Conservation (phyloP, 2,329 filamentous ascomycete genomes). For the Neofusicoccum laricinum region DNA sequence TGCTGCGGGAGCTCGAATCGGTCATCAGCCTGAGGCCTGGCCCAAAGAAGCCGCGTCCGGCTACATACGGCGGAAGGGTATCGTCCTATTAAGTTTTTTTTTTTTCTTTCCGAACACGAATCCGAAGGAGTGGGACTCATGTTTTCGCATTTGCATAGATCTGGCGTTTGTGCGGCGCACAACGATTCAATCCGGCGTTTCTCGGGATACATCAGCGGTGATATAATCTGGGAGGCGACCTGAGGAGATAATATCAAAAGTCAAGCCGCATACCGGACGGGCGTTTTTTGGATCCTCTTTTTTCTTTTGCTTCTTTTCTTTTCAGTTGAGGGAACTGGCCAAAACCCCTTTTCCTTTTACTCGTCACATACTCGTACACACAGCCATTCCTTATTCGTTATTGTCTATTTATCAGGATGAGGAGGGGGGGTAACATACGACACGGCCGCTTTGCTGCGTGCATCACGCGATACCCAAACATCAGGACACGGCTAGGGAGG, state of each 20-base stretch:
- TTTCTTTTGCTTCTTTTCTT: neutral
- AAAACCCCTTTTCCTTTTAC: neutral
- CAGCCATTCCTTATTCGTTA: neutral
- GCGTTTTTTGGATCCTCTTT: neutral
- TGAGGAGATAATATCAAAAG: slow-evolving; percentile 12
- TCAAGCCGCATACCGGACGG: neutral
- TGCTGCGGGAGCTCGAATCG: slow-evolving; percentile 90
- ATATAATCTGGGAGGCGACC: slow-evolving; percentile 1
- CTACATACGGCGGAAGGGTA: slow-evolving; percentile 15
- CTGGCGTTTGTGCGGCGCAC: slow-evolving; percentile 10
- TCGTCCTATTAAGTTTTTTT: slow-evolving; percentile 5
- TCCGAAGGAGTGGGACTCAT: slow-evolving; percentile 1
- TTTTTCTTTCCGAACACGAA: neutral
- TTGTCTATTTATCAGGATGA: neutral
- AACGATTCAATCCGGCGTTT: slow-evolving; percentile 12
- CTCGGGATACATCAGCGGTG: slow-evolving; percentile 8
- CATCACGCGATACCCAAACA: neutral
- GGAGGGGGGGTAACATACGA: neutral
- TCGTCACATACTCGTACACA: neutral
- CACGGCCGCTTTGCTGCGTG: neutral
- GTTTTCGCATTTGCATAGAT: slow-evolving; percentile 14
- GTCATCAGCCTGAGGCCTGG: slow-evolving; percentile 57
- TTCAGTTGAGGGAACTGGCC: neutral
- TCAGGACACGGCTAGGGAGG: neutral
- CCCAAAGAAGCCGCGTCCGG: slow-evolving; percentile 8